Conservation (phyloP, 2,329 filamentous ascomycete species). For the Drechmeria coniospora region DNA sequence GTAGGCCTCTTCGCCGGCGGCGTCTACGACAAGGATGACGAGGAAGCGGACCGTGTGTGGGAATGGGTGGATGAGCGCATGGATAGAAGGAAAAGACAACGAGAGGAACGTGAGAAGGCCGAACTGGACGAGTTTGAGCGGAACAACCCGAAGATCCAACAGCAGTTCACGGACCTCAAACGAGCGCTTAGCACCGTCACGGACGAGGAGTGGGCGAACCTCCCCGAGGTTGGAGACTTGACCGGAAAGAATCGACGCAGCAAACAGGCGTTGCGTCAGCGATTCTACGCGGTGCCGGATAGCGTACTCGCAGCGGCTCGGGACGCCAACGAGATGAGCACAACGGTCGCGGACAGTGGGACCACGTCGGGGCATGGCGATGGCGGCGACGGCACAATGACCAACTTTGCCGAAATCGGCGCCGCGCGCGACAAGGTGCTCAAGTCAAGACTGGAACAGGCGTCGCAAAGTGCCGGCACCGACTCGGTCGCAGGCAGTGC, state of each 20-base stretch:
- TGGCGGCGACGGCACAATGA: slow-evolving; percentile 74
- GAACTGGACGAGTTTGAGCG: slow-evolving; percentile 92
- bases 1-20: slow-evolving; percentile 89
- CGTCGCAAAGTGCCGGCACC: slow-evolving; percentile 52
- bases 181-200: slow-evolving; percentile 74
- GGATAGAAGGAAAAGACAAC: slow-evolving; percentile 78
- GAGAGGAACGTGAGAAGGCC: slow-evolving; percentile 84
- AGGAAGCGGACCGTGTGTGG: slow-evolving; percentile 94
- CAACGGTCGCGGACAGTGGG: slow-evolving; percentile 74
- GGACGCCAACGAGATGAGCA: slow-evolving; percentile 67
- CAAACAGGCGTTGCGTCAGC: slow-evolving; percentile 66
- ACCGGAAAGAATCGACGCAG: slow-evolving; percentile 84
- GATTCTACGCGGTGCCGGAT: slow-evolving; percentile 94
- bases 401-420: slow-evolving; percentile 95
- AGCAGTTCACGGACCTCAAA: slow-evolving; percentile 94
- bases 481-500: slow-evolving; percentile 61
- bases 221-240: slow-evolving; percentile 91
- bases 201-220: slow-evolving; percentile 90
- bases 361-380: slow-evolving; percentile 22
- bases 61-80: slow-evolving; percentile 93
- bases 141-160: slow-evolving; percentile 95
- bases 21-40: slow-evolving; percentile 92
- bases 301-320: slow-evolving; percentile 81
- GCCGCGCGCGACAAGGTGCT: slow-evolving; percentile 91
- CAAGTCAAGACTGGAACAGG: slow-evolving; percentile 84